These are phyloP conservation scores for Rhazya stricta DNA, from an alignment of 257 asterid species.

Conservation along the genomic window DNA sequence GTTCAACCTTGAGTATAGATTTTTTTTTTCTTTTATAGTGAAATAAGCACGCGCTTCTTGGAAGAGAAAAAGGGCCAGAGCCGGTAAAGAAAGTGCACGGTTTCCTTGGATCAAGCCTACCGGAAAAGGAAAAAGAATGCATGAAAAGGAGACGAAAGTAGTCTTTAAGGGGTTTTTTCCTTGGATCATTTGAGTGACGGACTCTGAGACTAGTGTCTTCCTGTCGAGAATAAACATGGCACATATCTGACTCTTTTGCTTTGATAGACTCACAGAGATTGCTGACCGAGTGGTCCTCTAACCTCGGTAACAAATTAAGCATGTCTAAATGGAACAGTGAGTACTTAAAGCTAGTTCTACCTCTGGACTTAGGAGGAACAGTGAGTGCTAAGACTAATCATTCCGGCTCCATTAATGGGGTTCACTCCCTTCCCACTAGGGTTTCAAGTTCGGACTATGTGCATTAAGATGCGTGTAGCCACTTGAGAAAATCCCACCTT, in stretches of 20 bases:
- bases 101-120: slow-evolving; percentile 25
- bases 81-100: slow-evolving; percentile 9
- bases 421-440: neutral
- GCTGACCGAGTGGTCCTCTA: slow-evolving; percentile 11
- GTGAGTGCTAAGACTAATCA: neutral
- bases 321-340: neutral
- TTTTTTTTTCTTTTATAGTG: neutral
- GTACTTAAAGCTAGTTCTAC: too few relatives aligned
- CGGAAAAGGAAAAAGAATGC: slow-evolving; percentile 13
- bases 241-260: slow-evolving; percentile 24
- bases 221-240: slow-evolving; percentile 42
- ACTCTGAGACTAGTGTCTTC: slow-evolving; percentile 42
- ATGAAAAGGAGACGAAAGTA: slow-evolving; percentile 14
- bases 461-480: neutral
- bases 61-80: slow-evolving; percentile 6
- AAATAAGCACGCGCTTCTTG: slow-evolving; percentile 43
- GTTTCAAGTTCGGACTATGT: neutral
- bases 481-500: neutral
- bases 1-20: neutral
- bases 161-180: neutral
- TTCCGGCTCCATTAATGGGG: neutral
- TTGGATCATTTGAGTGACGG: slow-evolving; percentile 23
- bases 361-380: neutral
- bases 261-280: neutral
- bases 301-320: neutral